phyloP scores from a whole-genome alignment of 2,329 filamentous ascomycete genomes.

The Diaporthe sp. region DNA sequence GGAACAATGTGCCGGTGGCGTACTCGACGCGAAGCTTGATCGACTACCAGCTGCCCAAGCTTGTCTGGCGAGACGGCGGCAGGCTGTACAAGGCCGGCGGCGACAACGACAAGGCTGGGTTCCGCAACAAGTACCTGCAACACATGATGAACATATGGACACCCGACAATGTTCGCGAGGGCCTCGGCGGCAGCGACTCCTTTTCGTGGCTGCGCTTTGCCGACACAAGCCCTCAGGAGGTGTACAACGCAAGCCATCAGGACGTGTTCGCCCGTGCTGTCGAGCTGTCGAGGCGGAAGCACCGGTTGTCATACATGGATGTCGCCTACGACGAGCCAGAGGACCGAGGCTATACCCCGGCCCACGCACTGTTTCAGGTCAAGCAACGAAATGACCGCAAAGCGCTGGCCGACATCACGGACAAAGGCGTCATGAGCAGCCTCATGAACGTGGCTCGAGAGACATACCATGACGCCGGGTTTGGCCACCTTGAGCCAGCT shows the following conservation, averaged over 20 bases:
- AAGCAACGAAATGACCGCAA: constrained; percentile 75
- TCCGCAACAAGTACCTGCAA: constrained; percentile 80
- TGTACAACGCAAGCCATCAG: constrained; percentile 76
- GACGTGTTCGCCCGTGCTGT: constrained; percentile 82
- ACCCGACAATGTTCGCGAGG: constrained; percentile 80
- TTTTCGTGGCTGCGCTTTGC: constrained; percentile 95
- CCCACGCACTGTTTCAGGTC: constrained; percentile 87
- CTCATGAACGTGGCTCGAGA: constrained; percentile 84
- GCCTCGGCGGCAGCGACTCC: constrained; percentile 69
- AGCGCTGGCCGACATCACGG: constrained; percentile 77
- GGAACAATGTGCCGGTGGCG: constrained; percentile 80
- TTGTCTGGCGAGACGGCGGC: constrained; percentile 86
- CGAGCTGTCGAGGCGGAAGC: constrained; percentile 66
- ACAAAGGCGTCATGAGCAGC: constrained; percentile 78
- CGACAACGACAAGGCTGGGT: constrained; percentile 82
- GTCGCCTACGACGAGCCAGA: constrained; percentile 78
- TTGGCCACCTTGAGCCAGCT: constrained; percentile 85
- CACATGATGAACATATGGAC: constrained; percentile 94
- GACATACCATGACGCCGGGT: constrained; percentile 77
- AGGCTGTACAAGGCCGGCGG: constrained; percentile 80
- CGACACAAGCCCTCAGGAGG: constrained; percentile 81
- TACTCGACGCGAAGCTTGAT: constrained; percentile 92
- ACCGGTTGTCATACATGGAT: constrained; percentile 75
- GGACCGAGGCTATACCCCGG: constrained; percentile 74
- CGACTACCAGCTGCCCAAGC: constrained; percentile 83